Evolutionary conservation across 495 filamentous ascomycete species (phyloP).

Genomic region (Neurospora sp.): DNA sequence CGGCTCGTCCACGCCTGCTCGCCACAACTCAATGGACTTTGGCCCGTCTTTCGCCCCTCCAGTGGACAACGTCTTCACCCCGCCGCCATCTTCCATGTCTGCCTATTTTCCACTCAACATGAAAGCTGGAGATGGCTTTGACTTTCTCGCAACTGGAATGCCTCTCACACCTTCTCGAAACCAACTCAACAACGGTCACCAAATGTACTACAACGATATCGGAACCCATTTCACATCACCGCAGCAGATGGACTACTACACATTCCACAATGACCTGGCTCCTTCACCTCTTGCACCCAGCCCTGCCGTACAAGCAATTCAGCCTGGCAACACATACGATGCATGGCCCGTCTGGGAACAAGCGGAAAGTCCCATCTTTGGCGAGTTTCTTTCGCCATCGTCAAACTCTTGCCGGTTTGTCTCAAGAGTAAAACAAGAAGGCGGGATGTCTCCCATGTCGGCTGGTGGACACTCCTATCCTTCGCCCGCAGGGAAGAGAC

Average conservation of each 20-base stretch:
- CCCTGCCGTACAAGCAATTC: not conserved
- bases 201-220: not conserved
- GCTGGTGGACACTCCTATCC: not conserved
- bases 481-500: slow-evolving; percentile 1
- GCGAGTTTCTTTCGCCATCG: slow-evolving; percentile 2
- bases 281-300: slow-evolving; percentile 3
- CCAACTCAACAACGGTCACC: slow-evolving; percentile 1
- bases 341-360: slow-evolving; percentile 9
- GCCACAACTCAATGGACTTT: slow-evolving; percentile 12
- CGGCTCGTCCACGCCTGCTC: slow-evolving; percentile 18
- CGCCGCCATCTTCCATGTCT: slow-evolving; percentile 26
- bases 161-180: slow-evolving; percentile 14
- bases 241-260: slow-evolving; percentile 9
- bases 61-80: slow-evolving; percentile 16
- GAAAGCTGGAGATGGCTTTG: slow-evolving; percentile 4
- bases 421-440: not conserved
- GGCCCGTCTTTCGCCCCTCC: slow-evolving; percentile 13
- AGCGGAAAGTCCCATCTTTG: slow-evolving; percentile 16
- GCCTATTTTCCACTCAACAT: slow-evolving; percentile 25
- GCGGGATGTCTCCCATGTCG: not conserved
- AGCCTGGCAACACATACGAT: slow-evolving; percentile 2
- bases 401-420: not conserved
- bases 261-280: slow-evolving; percentile 5
- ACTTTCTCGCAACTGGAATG: slow-evolving; percentile 10
- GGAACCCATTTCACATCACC: slow-evolving; percentile 7